Conservation (phyloP, 495 filamentous ascomycete genomes). For the Hypoxylon trugodes region DNA sequence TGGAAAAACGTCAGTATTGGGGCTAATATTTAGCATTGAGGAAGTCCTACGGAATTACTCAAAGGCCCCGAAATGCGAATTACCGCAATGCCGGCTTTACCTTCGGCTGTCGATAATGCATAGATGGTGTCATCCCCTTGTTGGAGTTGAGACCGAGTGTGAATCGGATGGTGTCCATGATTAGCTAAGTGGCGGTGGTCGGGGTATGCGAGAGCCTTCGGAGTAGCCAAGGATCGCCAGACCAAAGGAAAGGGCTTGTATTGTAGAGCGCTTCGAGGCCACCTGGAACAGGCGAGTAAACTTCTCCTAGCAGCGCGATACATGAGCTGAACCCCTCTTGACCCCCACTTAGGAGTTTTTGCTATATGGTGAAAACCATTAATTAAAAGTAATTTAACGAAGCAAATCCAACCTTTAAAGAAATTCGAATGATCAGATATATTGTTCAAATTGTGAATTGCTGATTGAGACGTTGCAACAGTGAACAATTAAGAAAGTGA, state of each 20-base stretch:
- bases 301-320: conserved; percentile 35
- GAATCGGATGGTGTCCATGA: neutral
- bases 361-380: conserved; percentile 20
- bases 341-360: conserved; percentile 16
- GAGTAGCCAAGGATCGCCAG: conserved; percentile 2
- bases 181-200: neutral
- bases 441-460: neutral
- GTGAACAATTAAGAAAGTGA: neutral
- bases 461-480: neutral
- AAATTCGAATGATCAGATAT: too few species aligned
- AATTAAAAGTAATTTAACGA: neutral
- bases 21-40: conserved; percentile 3
- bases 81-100: conserved; percentile 89
- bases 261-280: conserved; percentile 11
- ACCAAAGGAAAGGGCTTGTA: conserved; percentile 1
- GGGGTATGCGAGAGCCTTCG: neutral
- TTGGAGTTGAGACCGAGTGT: conserved; percentile 7
- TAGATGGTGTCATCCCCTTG: conserved; percentile 75
- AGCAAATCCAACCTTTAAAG: too few species aligned
- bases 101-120: conserved; percentile 86
- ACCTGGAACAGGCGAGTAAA: conserved; percentile 26
- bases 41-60: conserved; percentile 67
- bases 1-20: conserved; percentile 7
- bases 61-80: conserved; percentile 86
- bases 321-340: conserved; percentile 28